Conservation (phyloP, 495 filamentous ascomycete genomes). For the Oleoguttula mirabilis region DNA sequence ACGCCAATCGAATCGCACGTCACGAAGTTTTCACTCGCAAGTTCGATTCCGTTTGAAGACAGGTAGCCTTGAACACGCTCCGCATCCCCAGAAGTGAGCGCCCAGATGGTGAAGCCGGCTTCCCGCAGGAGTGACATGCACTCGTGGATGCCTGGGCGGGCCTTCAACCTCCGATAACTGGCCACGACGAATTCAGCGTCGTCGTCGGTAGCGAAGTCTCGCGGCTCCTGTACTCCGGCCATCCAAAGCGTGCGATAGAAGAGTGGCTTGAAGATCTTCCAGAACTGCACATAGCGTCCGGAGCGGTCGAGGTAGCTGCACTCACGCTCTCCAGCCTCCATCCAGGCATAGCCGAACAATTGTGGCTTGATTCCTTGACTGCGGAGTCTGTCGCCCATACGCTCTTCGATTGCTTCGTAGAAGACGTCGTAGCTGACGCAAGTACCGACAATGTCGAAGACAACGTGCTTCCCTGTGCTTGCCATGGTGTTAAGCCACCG, state of each 20-base stretch:
- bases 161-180: background rate
- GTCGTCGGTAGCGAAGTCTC: slow-evolving; percentile 30
- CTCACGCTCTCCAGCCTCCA: slow-evolving; percentile 33
- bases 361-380: slow-evolving; percentile 26
- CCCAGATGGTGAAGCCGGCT: slow-evolving; percentile 34
- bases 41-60: slow-evolving; percentile 25
- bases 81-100: slow-evolving; percentile 33
- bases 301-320: slow-evolving; percentile 35
- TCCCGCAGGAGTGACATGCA: slow-evolving; percentile 28
- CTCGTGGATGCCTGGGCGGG: slow-evolving; percentile 13
- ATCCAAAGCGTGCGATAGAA: slow-evolving; percentile 35
- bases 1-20: slow-evolving; percentile 29
- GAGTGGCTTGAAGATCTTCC: slow-evolving; percentile 27
- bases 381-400: background rate
- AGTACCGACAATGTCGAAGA: slow-evolving; percentile 14
- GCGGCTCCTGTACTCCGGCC: slow-evolving; percentile 29
- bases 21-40: slow-evolving; percentile 33
- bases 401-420: background rate
- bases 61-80: slow-evolving; percentile 34
- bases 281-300: slow-evolving; percentile 28
- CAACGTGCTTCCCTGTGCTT: background rate
- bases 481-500: too few species aligned
- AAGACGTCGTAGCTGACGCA: background rate
- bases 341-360: slow-evolving; percentile 35
- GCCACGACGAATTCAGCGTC: slow-evolving; percentile 17